Evolutionary conservation across 352 stramenopile species (phyloP), one percentile per base, ranked within the genome.

Genomic region (Globisporangium uncinulatum): DNA sequence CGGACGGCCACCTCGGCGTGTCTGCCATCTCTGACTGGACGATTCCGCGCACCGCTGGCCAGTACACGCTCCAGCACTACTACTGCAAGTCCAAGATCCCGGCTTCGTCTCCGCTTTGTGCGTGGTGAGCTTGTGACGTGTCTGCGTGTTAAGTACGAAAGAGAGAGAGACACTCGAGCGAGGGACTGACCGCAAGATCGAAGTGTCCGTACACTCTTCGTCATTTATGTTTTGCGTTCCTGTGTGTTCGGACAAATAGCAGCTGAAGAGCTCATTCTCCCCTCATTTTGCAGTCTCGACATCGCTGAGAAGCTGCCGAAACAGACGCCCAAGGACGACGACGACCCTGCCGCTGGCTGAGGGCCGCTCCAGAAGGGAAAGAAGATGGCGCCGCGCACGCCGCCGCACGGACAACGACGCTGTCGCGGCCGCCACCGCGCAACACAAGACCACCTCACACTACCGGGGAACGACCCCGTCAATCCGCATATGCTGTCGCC

Each of bases 61-160:
- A 94, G 65, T 94, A 94, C 71, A 94, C 85, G 53, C 79, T 83
- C 62, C 93, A 94, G 65, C 83, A 94, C 69, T 94, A 94, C 68
- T 92, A 91, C 68, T 83, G 76, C 75, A 87, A 88, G 70, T 88
- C 73, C 57, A 85, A 89, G 65, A 91, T 94, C 62, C 85, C 85
- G 9, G 76, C 59, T 86, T 89, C 58, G 71, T 93, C 11, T 90
- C 80, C 4, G 76, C 81, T 44, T 83, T 94, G 83, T 92, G 87
- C 29, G 73, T 29, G 24, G 24, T 29, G 24, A 29, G 24, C 24
- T 29, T 29, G 24, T 29, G 24, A 4, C n/a, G n/a, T n/a, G n/a
- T n/a, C n/a, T n/a, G n/a, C n/a, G n/a, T 29, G 24, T 29, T 4
- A 29, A 29, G 2, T 29, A 29, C 24, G 24, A 29, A 4, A 4